Base-by-base conservation (phyloP, 1,284 basidiomycete species). In the Sporisorium reilianum region DNA sequence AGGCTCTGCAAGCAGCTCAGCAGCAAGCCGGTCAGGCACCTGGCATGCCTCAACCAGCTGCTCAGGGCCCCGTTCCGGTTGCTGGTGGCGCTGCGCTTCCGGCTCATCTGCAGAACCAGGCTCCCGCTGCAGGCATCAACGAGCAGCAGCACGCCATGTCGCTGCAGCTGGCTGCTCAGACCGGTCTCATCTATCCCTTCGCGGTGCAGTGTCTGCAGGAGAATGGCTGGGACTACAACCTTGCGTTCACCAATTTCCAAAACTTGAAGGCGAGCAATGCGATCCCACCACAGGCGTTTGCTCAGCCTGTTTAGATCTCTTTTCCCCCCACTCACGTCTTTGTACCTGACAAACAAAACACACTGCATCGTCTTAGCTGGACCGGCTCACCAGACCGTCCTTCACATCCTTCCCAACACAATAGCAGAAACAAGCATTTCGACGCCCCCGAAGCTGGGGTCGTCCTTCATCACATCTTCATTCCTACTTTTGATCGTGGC, bases 141-240 rank as follows among this genome's bases (percentile, higher is more conserved):
- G 81, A 83, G 41, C 77, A 83, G 62, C 85, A 86, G 54, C 85
- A 86, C 50, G 46, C 53, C 34, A 65, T 85, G 38, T 70, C 85
- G 11, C 65, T 85, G 22, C 80, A 85, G 57, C 75, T 86, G 11
- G 80, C 81, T 22, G 54, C 75, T 4, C 68, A 83, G 54, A 85
- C 85, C 12, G 78, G 79, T 18, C 78, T 86, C 16, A 84, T 75
- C 32, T 85, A 85, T 50, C 74, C 79, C 5, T 85, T 85, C 38
- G 83, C 85, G 22, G 80, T 85, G 49, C 75, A 85, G 64, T 86
- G 85, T 52, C 70, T 86, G 18, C 67, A 70, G n/a, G 82, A 85
- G 60, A 86, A 85, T 62, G 75, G 60, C 2, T 86, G 85, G 85
- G 79, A 85, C 50, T 79, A 79, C 32, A 64, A 72, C 30, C 58